phyloP scores from a whole-genome alignment of 2,329 filamentous ascomycete genomes.

The Pestalotiopsis sp. region DNA sequence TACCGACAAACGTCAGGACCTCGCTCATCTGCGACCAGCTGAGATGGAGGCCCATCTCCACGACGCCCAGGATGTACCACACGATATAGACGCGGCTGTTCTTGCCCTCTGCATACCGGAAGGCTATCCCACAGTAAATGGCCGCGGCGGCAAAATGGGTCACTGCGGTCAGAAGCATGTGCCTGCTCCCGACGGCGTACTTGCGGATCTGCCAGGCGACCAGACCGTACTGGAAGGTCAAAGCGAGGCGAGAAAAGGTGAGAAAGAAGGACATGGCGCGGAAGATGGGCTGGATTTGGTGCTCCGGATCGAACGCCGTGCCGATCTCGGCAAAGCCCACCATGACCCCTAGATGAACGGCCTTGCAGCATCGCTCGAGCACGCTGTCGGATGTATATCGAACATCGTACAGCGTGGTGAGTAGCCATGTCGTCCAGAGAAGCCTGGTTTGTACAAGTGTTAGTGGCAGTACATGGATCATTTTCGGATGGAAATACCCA shows the following conservation, averaged over 20 bases:
- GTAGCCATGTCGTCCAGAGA: constrained; percentile 71
- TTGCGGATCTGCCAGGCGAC: constrained; percentile 45
- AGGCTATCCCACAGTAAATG: constrained; percentile 45
- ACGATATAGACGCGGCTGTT: constrained; percentile 37
- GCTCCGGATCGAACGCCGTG: constrained; percentile 42
- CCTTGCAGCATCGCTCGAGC: constrained; percentile 62
- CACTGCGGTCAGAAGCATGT: constrained; percentile 37
- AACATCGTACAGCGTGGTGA: constrained; percentile 66
- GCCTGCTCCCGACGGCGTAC: constrained; percentile 38
- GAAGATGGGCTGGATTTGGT: constrained; percentile 41
- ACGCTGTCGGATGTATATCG: constrained; percentile 67
- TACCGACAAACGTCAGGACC: constrained; percentile 62
- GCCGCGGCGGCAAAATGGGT: constrained; percentile 37
- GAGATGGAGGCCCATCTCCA: constrained; percentile 57
- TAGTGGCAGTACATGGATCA: background rate
- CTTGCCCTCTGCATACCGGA: constrained; percentile 35
- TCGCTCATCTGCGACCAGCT: constrained; percentile 55
- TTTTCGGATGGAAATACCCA: constrained; percentile 16
- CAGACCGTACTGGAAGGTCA: constrained; percentile 56
- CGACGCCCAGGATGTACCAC: constrained; percentile 57
- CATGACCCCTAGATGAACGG: constrained; percentile 65
- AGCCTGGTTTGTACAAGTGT: constrained; percentile 49
- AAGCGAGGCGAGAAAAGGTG: constrained; percentile 52
- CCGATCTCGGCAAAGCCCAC: constrained; percentile 66
- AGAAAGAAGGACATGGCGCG: constrained; percentile 49